Evolutionary conservation across 257 asterid species (phyloP), one percentile per base, ranked within the genome.

Genomic region (Hygrophila difformis): DNA sequence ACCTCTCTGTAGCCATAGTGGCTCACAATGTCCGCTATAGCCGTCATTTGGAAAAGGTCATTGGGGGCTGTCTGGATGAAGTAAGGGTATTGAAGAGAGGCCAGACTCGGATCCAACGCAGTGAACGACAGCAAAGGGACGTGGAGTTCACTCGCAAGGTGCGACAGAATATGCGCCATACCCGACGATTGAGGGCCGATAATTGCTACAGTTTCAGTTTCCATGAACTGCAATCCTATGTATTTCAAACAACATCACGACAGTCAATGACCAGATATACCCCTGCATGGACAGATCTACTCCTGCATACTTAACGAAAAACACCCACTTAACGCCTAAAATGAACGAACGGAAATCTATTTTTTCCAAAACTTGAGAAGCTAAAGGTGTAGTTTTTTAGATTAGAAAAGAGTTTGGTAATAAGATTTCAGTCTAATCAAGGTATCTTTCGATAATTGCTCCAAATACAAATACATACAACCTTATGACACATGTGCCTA

Each of bases 141-240:
- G 36, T 80, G 95, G 71, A 87, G 94, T 54, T 80, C 83, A 9
- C 76, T 87, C 14, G 85, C 85, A 24, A 83, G 73, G 71, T 83
- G 93, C 14, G 97, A 83, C 6, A 87, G 75, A 39, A 68, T 70
- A 47, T 80, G 95, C 14, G 97, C 97, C 81, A 78, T 68, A 16
- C 66, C 74, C n/a, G 95, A 80, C 44, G 57, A 55, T 62, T 87
- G 97, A 38, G 97, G 97, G 29, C 97, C 93, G 44, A 87, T 76
- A 40, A 87, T 73, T 14, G 97, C 97, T 18, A 78, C 78, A 0
- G 78, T 78, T 18, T 87, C 62, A 10, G 75, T 58, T 77, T 73
- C 87, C 95, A 87, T 76, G 65, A 51, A 79, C 64, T 73, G 77
- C 70, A 87, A 50, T 8, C 93, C 91, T 87, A 80, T 23, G 37